phyloP scores from a whole-genome alignment of 2,329 filamentous ascomycete species.

The Zasmidium angulare region DNA sequence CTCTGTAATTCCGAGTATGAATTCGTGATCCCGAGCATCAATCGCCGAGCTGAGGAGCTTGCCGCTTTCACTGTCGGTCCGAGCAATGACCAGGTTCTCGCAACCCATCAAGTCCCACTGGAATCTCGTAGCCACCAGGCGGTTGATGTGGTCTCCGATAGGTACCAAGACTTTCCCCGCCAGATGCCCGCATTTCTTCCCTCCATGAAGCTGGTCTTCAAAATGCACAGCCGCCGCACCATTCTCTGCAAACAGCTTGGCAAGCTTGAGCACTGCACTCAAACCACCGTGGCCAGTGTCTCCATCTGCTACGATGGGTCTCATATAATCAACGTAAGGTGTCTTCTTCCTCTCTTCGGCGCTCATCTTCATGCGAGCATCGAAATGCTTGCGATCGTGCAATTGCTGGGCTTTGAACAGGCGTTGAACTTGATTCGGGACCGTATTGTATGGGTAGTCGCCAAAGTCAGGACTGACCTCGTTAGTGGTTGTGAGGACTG shows the following conservation, averaged over 20 bases:
- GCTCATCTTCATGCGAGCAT: slow-evolving; percentile 74
- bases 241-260: slow-evolving; percentile 96
- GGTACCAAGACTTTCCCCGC: slow-evolving; percentile 96
- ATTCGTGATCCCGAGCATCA: slow-evolving; percentile 93
- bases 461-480: slow-evolving; percentile 97
- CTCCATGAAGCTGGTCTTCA: slow-evolving; percentile 95
- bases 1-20: slow-evolving; percentile 84
- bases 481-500: slow-evolving; percentile 87
- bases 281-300: slow-evolving; percentile 93
- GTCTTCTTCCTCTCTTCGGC: slow-evolving; percentile 70
- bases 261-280: slow-evolving; percentile 89
- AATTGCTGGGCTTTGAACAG: slow-evolving; percentile 95
- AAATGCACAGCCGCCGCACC: slow-evolving; percentile 96
- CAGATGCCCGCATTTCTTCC: slow-evolving; percentile 96
- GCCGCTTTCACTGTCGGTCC: slow-evolving; percentile 93
- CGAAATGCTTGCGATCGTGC: slow-evolving; percentile 96
- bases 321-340: slow-evolving; percentile 86
- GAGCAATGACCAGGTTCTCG: slow-evolving; percentile 91
- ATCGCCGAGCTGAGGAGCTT: slow-evolving; percentile 86
- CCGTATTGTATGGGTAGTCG: slow-evolving; percentile 98
- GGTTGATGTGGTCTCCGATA: slow-evolving; percentile 92
- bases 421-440: slow-evolving; percentile 95
- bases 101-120: slow-evolving; percentile 98
- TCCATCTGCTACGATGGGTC: slow-evolving; percentile 93
- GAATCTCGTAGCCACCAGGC: slow-evolving; percentile 85